Conservation (phyloP, 495 filamentous ascomycete genomes). For the Penicillium paradoxum region DNA sequence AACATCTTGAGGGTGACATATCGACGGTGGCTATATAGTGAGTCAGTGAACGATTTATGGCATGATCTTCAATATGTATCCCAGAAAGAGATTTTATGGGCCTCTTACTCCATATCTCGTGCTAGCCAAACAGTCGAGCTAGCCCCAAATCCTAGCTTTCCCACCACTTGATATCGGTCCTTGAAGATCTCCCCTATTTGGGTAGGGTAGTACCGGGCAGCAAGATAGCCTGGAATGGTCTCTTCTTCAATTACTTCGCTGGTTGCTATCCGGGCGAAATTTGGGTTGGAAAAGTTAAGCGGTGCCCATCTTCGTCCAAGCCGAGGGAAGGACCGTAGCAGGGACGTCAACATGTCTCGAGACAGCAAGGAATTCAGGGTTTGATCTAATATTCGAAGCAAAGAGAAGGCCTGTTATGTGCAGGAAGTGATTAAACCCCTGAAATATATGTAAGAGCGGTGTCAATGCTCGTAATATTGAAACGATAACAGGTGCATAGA, state of each 20-base stretch:
- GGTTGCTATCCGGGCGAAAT: constrained; percentile 6
- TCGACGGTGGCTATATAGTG: constrained; percentile 15
- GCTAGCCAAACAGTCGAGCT: constrained; percentile 36
- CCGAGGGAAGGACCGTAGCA: constrained; percentile 17
- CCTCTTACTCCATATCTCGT: constrained; percentile 29
- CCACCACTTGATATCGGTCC: constrained; percentile 32
- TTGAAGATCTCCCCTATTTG: constrained; percentile 34
- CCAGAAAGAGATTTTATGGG: background rate
- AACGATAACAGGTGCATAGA: no score
- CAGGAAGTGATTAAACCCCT: no score
- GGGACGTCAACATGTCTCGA: constrained; percentile 8
- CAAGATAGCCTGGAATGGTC: constrained; percentile 27
- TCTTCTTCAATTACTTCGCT: constrained; percentile 20
- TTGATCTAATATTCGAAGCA: no score
- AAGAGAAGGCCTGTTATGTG: no score
- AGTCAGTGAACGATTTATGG: background rate
- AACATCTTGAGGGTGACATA: constrained; percentile 35
- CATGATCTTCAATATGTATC: no score
- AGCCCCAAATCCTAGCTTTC: constrained; percentile 36
- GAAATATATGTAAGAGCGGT: no score
- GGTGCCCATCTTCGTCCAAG: constrained; percentile 19
- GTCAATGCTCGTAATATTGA: no score
- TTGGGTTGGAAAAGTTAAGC: constrained; percentile 21
- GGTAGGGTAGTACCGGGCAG: constrained; percentile 30
- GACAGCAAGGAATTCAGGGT: no score